phyloP scores from a whole-genome alignment of 306 rosid species.

The Macrotyloma uniflorum region DNA sequence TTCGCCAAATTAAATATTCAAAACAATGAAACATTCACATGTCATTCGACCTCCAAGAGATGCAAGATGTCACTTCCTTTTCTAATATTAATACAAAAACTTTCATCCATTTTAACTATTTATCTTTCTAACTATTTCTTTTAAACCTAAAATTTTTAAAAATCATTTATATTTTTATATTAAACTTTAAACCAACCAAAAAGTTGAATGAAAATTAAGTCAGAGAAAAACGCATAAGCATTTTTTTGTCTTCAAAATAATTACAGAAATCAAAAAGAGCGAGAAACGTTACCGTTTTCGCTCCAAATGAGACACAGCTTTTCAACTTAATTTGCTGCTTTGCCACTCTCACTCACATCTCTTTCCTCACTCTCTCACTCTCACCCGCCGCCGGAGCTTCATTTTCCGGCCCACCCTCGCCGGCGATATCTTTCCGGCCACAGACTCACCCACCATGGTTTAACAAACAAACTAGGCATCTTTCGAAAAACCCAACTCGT shows the following conservation, averaged over 20 bases:
- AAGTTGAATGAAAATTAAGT: not conserved
- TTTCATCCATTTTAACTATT: too few relatives aligned
- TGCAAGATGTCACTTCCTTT: too few relatives aligned
- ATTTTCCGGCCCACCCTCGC: slow-evolving; percentile 30
- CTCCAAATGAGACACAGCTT: slow-evolving; percentile 39
- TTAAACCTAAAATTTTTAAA: too few relatives aligned
- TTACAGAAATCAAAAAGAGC: not conserved
- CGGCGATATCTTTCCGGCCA: slow-evolving; percentile 34
- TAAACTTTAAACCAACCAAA: not conserved
- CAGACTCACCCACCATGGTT: slow-evolving; percentile 15
- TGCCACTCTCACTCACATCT: not conserved
- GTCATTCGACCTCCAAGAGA: slow-evolving; percentile 8
- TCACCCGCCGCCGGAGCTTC: slow-evolving; percentile 6
- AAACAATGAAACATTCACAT: slow-evolving; percentile 35
- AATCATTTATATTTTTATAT: too few relatives aligned
- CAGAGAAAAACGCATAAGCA: not conserved
- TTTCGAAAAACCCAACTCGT: slow-evolving; percentile 14
- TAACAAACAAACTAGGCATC: not conserved
- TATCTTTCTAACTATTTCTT: too few relatives aligned
- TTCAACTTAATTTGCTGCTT: slow-evolving; percentile 41
- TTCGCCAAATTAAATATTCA: not conserved
- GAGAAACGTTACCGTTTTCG: slow-evolving; percentile 44
- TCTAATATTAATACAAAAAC: too few relatives aligned
- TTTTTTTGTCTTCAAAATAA: not conserved
- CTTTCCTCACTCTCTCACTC: not conserved